Percentiles rank a stretch among this genome's conserved stretches.
phyloP scores from a whole-genome alignment of 1,284 basidiomycete species.

The Coniferiporia weirii region DNA sequence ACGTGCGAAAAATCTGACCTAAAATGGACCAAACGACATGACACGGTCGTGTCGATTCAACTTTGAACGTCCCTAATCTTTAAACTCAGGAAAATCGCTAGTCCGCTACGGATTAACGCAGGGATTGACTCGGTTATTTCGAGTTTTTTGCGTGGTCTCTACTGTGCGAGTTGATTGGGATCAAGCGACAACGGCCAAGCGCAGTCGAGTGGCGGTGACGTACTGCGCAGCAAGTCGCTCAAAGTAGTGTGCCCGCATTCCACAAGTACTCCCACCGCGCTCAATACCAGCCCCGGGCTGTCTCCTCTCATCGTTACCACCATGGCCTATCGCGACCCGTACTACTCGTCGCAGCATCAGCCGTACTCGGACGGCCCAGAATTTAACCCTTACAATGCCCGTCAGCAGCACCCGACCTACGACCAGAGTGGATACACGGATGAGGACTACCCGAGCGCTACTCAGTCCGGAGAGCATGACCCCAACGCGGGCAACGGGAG shows the following conservation, averaged over 20 bases:
- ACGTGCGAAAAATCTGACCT: too few species aligned
- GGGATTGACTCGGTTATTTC: too few species aligned
- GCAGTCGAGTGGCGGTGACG: conserved; percentile 5
- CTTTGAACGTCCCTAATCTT: too few species aligned
- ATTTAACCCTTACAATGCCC: conserved; percentile 45
- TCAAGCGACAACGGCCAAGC: background rate
- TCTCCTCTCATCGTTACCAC: conserved; percentile 23
- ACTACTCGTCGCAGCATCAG: conserved; percentile 30
- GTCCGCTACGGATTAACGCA: too few species aligned
- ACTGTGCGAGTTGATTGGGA: background rate
- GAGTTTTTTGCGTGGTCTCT: too few species aligned
- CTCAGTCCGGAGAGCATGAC: conserved; percentile 22
- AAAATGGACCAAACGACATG: too few species aligned
- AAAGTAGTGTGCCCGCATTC: background rate
- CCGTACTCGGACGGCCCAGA: conserved; percentile 35
- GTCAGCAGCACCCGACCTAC: conserved; percentile 43
- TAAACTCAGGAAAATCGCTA: too few species aligned
- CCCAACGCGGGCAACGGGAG: conserved; percentile 42
- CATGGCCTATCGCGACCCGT: conserved; percentile 47
- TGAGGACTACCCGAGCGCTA: conserved; percentile 23
- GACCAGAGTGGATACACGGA: conserved; percentile 33
- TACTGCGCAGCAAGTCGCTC: background rate
- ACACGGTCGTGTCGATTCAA: too few species aligned
- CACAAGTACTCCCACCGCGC: background rate
- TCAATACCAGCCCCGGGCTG: background rate